Conservation (phyloP, 2,329 filamentous ascomycete species). For the Epicoccum sorghinum region DNA sequence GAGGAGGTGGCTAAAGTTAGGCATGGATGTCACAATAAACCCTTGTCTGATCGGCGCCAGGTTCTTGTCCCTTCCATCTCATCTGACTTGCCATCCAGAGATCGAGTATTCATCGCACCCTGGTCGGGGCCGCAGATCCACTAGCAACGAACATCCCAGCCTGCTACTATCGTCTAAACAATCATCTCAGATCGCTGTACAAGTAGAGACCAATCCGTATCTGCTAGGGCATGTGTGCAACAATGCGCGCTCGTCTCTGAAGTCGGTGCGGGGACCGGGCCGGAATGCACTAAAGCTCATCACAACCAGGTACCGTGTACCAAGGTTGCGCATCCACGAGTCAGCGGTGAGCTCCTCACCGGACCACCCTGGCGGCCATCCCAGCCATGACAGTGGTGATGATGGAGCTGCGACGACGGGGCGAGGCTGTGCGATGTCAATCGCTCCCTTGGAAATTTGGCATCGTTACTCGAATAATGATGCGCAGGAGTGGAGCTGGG, state of each 20-base stretch:
- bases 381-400: not conserved
- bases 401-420: not conserved
- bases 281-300: constrained; percentile 4
- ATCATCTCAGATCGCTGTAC: too few species aligned
- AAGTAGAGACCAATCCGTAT: too few species aligned
- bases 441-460: not conserved
- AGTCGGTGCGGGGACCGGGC: constrained; percentile 13
- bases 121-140: not conserved
- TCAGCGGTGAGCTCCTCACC: constrained; percentile 5
- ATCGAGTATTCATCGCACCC: not conserved
- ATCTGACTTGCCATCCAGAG: not conserved
- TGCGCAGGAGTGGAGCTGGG: not conserved
- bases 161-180: not conserved
- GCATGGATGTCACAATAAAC: constrained; percentile 14
- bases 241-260: not conserved
- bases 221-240: not conserved
- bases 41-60: constrained; percentile 17
- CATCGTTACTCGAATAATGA: constrained; percentile 4
- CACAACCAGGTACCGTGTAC: constrained; percentile 3
- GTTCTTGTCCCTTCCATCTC: constrained; percentile 11
- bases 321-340: constrained; percentile 5
- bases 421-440: constrained; percentile 6
- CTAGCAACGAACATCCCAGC: constrained; percentile 1
- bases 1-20: not conserved
- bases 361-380: not conserved